Base-by-base conservation (phyloP, 2,329 filamentous ascomycete species). In the Trichoderma oligosporum region DNA sequence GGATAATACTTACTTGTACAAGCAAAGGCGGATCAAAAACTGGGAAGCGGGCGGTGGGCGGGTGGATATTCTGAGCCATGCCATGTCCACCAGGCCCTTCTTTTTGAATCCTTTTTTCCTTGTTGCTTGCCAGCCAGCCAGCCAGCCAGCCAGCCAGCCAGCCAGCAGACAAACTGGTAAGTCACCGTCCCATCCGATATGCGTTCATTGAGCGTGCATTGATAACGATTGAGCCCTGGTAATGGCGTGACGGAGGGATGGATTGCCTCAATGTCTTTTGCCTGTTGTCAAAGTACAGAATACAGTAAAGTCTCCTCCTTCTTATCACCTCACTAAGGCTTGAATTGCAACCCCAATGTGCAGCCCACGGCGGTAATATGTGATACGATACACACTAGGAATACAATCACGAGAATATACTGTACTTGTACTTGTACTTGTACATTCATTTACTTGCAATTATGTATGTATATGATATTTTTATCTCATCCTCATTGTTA, bases 151-250 rank as follows among this genome's bases (percentile, higher is more conserved):
- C n/a, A n/a, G n/a, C n/a, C n/a, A n/a, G n/a, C n/a, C n/a, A n/a
- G n/a, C n/a, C n/a, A n/a, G n/a, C n/a, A n/a, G n/a, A n/a, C n/a
- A n/a, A n/a, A n/a, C n/a, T n/a, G n/a, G n/a, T 25, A 22, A 22
- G 38, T 27, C 38, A 57, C 55, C 39, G 29, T 56, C 18, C 44
- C 53, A 57, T 48, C 29, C 46, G 39, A 45, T 54, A 45, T 45
- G 42, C 53, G n/a, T n/a, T 56, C 53, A 42, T 56, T 42, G 53
- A 42, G 31, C 33, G 53, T 56, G 42, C 53, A 38, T 39, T 41
- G 53, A 56, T 56, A 56, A 39, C 44, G 53, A 56, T 56, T 56
- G 53, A 42, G 27, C 35, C 53, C 44, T 41, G 41, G 44, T 27
- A 24, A 56, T 56, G 53, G 53, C 53, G 53, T 56, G 53, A 56